Base-by-base conservation (phyloP, 345 rosid species). In the Anastatica hierochuntica region DNA sequence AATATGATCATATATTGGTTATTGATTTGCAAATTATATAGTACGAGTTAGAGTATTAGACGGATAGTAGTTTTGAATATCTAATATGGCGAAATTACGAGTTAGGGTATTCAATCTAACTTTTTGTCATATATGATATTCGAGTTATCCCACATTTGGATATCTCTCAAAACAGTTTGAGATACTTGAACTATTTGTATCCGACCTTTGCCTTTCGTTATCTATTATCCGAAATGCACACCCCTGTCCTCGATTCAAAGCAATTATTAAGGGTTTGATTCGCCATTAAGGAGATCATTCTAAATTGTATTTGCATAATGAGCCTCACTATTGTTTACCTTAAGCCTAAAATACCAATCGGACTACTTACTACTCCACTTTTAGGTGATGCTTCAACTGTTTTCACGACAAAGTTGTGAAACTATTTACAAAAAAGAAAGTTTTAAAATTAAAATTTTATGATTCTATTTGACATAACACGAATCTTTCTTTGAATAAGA, bases 331-430 rank as follows among this genome's bases (percentile, higher is more conserved):
- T 44, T 18, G 41, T 18, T 47, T n/a, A n/a, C n/a, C n/a, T n/a
- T n/a, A n/a, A n/a, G n/a, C n/a, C n/a, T n/a, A n/a, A n/a, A n/a
- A 20, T 34, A 21, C 8, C 34, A 23, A 14, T 33, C 43, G 27
- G 27, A 42, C 27, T 16, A 4, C 12, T 40, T 14, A 49, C n/a
- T n/a, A n/a, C n/a, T 44, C 54, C 48, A 29, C 43, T 45, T 36
- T 47, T 43, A 30, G 62, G 43, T 56, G 49, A 30, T 63, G 44
- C 20, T 56, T 56, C 57, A 64, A 64, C 63, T 49, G 69, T 56
- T 64, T 64, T 56, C 63, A 49, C 58, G 27, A 23, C 27, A 23
- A 23, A 23, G 6, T 6, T 23, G 27, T 23, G 27, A 23, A 23
- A 23, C 6, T 23, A 23, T 23, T 23, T 23, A 3, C 3, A 23